Conservation (phyloP, 768 basidiomycete species). For the Phlegmacium glaucopus region DNA sequence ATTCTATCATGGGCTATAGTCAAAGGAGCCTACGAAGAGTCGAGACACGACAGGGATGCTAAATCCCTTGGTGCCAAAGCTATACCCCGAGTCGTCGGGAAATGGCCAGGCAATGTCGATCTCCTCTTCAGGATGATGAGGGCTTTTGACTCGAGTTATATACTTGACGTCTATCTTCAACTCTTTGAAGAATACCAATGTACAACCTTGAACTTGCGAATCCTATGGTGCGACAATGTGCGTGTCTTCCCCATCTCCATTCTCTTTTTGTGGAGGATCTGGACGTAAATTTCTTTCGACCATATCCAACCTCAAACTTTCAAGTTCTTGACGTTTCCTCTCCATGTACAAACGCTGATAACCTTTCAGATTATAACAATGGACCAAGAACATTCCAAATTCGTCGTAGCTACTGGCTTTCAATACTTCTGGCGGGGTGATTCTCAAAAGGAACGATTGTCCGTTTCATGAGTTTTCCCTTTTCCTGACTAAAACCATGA, state of each 20-base stretch:
- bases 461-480: constrained; percentile 18
- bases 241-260: constrained; percentile 24
- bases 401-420: constrained; percentile 63
- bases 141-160: constrained; percentile 56
- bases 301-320: constrained; percentile 5
- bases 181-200: constrained; percentile 68
- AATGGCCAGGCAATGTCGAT: constrained; percentile 80
- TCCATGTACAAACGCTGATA: constrained; percentile 9
- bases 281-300: neutral
- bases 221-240: constrained; percentile 70
- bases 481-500: neutral
- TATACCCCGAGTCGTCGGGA: constrained; percentile 59
- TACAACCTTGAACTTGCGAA: constrained; percentile 64
- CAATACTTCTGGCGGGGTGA: constrained; percentile 64
- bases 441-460: constrained; percentile 66
- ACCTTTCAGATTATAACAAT: constrained; percentile 60
- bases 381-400: constrained; percentile 69
- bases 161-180: constrained; percentile 59
- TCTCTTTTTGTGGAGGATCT: constrained; percentile 3
- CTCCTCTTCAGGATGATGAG: constrained; percentile 53
- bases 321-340: neutral
- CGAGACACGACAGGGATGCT: constrained; percentile 41
- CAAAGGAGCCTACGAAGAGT: constrained; percentile 31
- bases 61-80: constrained; percentile 44
- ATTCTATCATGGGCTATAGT: constrained; percentile 37